phyloP scores from a whole-genome alignment of 2,329 filamentous ascomycete genomes.

The Aspergillus sp. region DNA sequence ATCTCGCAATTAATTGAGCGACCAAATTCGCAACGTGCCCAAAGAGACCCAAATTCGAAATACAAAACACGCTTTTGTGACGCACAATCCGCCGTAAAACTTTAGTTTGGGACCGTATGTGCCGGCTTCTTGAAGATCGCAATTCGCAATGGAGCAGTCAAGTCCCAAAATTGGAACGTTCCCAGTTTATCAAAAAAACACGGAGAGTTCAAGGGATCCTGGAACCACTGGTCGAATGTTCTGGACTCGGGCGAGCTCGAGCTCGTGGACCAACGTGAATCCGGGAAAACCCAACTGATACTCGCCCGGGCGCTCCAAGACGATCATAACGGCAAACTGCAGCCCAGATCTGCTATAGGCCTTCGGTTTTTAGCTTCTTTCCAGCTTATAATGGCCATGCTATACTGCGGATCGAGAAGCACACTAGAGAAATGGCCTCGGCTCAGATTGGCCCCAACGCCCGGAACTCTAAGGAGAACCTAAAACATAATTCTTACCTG shows the following conservation, averaged over 20 bases:
- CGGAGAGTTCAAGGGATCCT: slow-evolving; percentile 9
- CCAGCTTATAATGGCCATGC: neutral
- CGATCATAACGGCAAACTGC: slow-evolving; percentile 18
- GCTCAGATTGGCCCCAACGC: neutral
- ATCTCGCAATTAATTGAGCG: neutral
- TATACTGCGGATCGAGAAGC: slow-evolving; percentile 1
- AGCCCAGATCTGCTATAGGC: slow-evolving; percentile 5
- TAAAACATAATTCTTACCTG: neutral
- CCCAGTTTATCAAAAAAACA: slow-evolving; percentile 2
- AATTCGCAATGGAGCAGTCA: slow-evolving; percentile 1
- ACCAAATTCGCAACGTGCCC: neutral
- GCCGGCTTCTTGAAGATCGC: neutral
- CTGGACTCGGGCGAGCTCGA: slow-evolving; percentile 13
- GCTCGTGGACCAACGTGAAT: slow-evolving; percentile 3
- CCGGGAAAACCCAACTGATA: neutral
- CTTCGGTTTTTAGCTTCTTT: neutral
- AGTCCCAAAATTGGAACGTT: neutral
- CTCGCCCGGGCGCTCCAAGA: slow-evolving; percentile 4
- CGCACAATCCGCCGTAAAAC: neutral
- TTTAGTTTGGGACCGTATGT: neutral
- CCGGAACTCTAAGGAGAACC: neutral
- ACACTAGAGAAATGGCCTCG: neutral
- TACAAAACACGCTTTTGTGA: neutral
- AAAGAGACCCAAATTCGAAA: neutral
- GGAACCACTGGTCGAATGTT: slow-evolving; percentile 20